phyloP scores from a whole-genome alignment of 805 yeast species.

The Metschnikowia noctiluminum region DNA sequence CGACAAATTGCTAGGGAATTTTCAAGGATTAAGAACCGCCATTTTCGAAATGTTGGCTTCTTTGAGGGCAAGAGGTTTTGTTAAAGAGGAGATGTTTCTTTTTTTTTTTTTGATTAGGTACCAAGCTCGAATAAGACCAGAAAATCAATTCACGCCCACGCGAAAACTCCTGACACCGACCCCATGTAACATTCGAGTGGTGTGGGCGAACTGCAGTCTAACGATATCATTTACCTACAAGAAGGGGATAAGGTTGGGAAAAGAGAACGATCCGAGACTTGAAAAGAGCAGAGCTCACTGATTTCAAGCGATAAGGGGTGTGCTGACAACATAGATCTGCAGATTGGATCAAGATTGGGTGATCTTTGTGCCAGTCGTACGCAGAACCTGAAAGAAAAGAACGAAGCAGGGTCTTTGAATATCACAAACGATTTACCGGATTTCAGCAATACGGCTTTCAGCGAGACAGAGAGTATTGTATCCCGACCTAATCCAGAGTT shows the following conservation, averaged over 20 bases:
- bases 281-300: background rate
- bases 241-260: background rate
- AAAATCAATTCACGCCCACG: too few species aligned
- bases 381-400: background rate
- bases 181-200: background rate
- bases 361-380: background rate
- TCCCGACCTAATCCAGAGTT: background rate
- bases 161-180: too few species aligned
- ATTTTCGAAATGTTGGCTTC: background rate
- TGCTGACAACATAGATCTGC: background rate
- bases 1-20: background rate
- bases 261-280: background rate
- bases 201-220: background rate
- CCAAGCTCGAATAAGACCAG: background rate
- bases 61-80: background rate
- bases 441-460: background rate
- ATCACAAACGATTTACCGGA: background rate
- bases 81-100: background rate
- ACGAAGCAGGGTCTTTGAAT: background rate
- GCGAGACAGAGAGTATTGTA: background rate
- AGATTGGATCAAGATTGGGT: background rate
- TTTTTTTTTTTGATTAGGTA: background rate
- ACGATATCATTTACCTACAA: background rate
- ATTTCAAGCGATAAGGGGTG: background rate
- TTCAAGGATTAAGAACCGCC: background rate